Base-by-base conservation (phyloP, 2,329 filamentous ascomycete species). In the Colletotrichum agaves region DNA sequence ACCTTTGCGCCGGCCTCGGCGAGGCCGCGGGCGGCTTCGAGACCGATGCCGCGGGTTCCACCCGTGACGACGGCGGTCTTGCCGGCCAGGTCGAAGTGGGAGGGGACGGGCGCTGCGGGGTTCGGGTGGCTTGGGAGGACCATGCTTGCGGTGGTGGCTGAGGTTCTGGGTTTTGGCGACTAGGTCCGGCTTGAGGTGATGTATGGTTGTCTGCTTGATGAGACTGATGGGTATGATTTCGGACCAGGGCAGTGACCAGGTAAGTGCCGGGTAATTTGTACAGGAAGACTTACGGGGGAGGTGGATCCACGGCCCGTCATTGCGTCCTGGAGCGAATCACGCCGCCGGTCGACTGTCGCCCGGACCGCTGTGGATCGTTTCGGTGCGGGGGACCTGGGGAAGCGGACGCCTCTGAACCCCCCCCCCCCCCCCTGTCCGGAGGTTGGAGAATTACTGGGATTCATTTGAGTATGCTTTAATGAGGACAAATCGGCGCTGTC, bases 31-130 rank as follows among this genome's bases (percentile, higher is more conserved):
- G 63, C 57, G 15, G 49, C 59, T 56, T 63, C 63, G 12, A 63
- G 41, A 33, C 63, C 63, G 37, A 67, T 67, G n/a, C 63, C 63
- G 7, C 63, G 63, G 33, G 59, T 55, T 6, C 63, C 63, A 13
- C 63, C 63, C n/a, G 63, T 67, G 27, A 67, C 63, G 12, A 67
- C 47, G 23, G 59, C 63, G 5, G 63, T 67, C 59, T 67, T 67
- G 23, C 69, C 69, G 56, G 70, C 63, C 13, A 72, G 66, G 64
- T 61, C 33, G 46, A 65, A 61, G 39, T 65, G 62, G 37, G 69
- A 61, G 17, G 62, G 37, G 19, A 65, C 62, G 27, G 62, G 62
- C 47, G 62, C 62, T 27, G 62, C 21, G 17, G 62, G 56, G 39
- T 55, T 39, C n/a, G 62, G 62, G 37, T 65, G 62, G 47, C 56